phyloP scores from a whole-genome alignment of 2,329 filamentous ascomycete genomes.

The Aspergillus pseudoterreus region DNA sequence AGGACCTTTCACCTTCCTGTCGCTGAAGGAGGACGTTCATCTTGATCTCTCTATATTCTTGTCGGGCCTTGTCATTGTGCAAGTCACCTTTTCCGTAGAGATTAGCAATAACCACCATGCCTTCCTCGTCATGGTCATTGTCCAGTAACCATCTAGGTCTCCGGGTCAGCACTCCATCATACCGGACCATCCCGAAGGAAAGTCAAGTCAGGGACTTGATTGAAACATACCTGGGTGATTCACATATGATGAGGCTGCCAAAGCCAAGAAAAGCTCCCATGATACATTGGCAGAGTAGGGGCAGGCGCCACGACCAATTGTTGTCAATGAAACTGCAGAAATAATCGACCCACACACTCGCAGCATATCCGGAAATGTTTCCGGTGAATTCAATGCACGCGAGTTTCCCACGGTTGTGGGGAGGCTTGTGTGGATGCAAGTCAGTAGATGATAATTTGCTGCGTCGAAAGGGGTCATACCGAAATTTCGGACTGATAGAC shows the following conservation, averaged over 20 bases:
- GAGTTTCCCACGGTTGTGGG: conserved; percentile 91
- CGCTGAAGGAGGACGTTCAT: conserved; percentile 92
- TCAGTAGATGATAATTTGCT: conserved; percentile 13
- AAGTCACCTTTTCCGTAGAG: conserved; percentile 95
- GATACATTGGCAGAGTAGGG: conserved; percentile 84
- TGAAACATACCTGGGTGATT: conserved; percentile 74
- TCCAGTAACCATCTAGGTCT: conserved; percentile 81
- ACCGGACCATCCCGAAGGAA: conserved; percentile 11
- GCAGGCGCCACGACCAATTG: conserved; percentile 85
- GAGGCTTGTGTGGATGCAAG: conserved; percentile 50
- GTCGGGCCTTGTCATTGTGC: conserved; percentile 84
- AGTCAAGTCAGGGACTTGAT: neutral
- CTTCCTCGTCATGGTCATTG: conserved; percentile 96
- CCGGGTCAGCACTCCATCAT: conserved; percentile 5
- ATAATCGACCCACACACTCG: conserved; percentile 98
- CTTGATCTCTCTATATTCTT: conserved; percentile 98
- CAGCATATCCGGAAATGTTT: conserved; percentile 93
- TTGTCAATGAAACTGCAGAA: conserved; percentile 87
- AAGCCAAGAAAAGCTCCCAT: conserved; percentile 85
- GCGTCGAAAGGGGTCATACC: conserved; percentile 16
- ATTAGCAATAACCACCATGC: conserved; percentile 96
- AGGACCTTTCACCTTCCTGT: conserved; percentile 90
- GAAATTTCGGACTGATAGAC: conserved; percentile 95
- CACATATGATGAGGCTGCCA: conserved; percentile 89
- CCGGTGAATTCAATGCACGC: conserved; percentile 98